Percentiles rank a stretch among this genome's conserved stretches.
These are phyloP conservation scores for Odontarrhena argentea DNA, from an alignment of 345 rosid species.

Conservation along the genomic window DNA sequence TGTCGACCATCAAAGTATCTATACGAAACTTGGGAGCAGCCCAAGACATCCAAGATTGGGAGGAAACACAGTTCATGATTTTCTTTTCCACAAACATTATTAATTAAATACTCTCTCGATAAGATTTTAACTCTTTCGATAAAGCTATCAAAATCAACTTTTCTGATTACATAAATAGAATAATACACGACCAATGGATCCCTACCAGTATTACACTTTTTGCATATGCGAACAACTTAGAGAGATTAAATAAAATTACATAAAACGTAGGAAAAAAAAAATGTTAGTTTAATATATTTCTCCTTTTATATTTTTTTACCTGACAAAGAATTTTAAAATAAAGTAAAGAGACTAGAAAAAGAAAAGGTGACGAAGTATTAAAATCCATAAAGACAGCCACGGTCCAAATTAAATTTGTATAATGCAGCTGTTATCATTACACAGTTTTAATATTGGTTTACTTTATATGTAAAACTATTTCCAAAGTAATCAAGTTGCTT, in stretches of 20 bases:
- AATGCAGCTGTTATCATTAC: slow-evolving; percentile 45
- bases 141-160: slow-evolving; percentile 41
- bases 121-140: slow-evolving; percentile 38
- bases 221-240: slow-evolving; percentile 43
- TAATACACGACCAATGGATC: slow-evolving; percentile 32
- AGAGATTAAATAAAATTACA: slow-evolving; percentile 27
- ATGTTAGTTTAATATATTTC: slow-evolving; percentile 27
- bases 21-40: slow-evolving; percentile 38
- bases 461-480: slow-evolving; percentile 8
- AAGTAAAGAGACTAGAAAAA: slow-evolving; percentile 32
- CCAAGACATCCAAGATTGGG: slow-evolving; percentile 33
- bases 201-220: slow-evolving; percentile 42
- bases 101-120: slow-evolving; percentile 23
- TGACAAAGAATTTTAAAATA: slow-evolving; percentile 31
- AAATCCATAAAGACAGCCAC: slow-evolving; percentile 38
- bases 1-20: slow-evolving; percentile 36
- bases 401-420: slow-evolving; percentile 33
- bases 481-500: background rate
- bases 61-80: slow-evolving; percentile 33
- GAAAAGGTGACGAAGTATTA: slow-evolving; percentile 36
- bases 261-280: background rate
- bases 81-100: slow-evolving; percentile 17
- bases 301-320: slow-evolving; percentile 26
- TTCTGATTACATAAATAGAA: slow-evolving; percentile 1
- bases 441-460: slow-evolving; percentile 31